A percentile compares a stretch with the other conserved stretches of the same genome.
Evolutionary conservation across 257 asterid species (phyloP).

Genomic region (Striga asiatica): DNA sequence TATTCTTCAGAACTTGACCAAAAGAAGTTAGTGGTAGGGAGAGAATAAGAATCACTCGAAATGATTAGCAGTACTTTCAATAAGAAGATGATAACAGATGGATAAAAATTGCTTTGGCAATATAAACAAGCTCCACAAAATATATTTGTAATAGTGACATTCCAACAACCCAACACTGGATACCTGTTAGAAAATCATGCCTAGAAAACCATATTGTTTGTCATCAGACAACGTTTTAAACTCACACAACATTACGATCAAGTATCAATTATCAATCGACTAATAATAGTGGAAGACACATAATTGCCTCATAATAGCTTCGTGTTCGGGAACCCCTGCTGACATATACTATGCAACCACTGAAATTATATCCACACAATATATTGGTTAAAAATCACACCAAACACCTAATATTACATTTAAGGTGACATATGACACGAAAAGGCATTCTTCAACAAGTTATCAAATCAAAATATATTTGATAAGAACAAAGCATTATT

Average conservation of each 20-base stretch:
- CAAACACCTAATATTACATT: not conserved
- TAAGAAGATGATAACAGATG: not conserved
- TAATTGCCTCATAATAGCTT: not conserved
- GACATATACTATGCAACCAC: not conserved
- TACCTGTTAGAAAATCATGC: not conserved
- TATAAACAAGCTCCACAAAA: not conserved
- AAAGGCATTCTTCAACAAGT: not conserved
- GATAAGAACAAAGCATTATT: not conserved
- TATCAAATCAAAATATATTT: not conserved
- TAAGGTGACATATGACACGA: not conserved
- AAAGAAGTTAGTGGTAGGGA: not conserved
- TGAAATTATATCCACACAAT: not conserved
- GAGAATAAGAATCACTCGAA: not conserved
- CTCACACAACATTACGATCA: not conserved
- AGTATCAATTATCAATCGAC: not conserved
- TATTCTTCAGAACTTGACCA: not conserved
- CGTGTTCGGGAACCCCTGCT: not conserved
- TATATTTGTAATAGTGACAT: not conserved
- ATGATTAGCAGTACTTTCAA: constrained; percentile 3
- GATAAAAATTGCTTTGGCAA: not conserved
- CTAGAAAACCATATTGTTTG: not conserved
- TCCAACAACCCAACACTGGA: not conserved
- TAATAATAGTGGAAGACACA: not conserved
- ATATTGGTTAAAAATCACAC: not conserved
- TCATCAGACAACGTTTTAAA: not conserved